phyloP scores from a whole-genome alignment of 2,329 filamentous ascomycete genomes.

The Sporothrix globosa region DNA sequence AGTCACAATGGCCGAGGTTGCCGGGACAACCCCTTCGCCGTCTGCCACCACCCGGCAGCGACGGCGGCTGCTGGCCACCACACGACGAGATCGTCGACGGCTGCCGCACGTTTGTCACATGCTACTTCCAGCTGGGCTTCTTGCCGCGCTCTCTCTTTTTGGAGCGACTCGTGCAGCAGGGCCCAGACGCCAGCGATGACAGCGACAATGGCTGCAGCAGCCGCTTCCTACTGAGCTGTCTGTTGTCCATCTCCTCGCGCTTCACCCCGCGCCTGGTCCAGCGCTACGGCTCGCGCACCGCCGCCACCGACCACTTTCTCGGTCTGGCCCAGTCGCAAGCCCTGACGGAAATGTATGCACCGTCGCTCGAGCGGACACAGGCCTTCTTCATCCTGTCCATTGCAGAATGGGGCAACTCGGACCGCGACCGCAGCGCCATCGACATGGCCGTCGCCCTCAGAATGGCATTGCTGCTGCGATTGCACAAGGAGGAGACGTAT shows the following conservation, averaged over 20 bases:
- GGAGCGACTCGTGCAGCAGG: constrained; percentile 49
- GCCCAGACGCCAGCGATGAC: constrained; percentile 49
- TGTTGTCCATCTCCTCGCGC: constrained; percentile 60
- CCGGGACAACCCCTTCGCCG: background rate
- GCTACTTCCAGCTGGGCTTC: constrained; percentile 64
- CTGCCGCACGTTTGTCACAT: constrained; percentile 55
- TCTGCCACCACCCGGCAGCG: constrained; percentile 45
- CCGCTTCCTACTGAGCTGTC: constrained; percentile 56
- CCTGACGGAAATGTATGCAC: constrained; percentile 54
- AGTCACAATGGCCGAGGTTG: background rate
- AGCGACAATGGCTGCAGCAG: constrained; percentile 46
- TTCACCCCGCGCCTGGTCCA: constrained; percentile 54
- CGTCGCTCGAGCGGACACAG: constrained; percentile 59
- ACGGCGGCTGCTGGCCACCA: constrained; percentile 51
- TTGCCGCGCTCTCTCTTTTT: constrained; percentile 58
- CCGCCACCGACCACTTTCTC: constrained; percentile 58
- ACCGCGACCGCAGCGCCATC: constrained; percentile 44
- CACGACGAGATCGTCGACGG: constrained; percentile 56
- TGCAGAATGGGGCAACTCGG: constrained; percentile 44
- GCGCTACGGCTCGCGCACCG: constrained; percentile 54
- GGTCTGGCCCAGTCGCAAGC: constrained; percentile 53
- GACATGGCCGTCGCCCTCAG: constrained; percentile 60
- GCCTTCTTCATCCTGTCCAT: constrained; percentile 45
- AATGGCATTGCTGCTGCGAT: constrained; percentile 57
- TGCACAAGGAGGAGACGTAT: constrained; percentile 63